A percentile compares a stretch with the other conserved stretches of the same genome.
Evolutionary conservation across 805 yeast species (phyloP).

Genomic region (Lipomyces oligophaga): DNA sequence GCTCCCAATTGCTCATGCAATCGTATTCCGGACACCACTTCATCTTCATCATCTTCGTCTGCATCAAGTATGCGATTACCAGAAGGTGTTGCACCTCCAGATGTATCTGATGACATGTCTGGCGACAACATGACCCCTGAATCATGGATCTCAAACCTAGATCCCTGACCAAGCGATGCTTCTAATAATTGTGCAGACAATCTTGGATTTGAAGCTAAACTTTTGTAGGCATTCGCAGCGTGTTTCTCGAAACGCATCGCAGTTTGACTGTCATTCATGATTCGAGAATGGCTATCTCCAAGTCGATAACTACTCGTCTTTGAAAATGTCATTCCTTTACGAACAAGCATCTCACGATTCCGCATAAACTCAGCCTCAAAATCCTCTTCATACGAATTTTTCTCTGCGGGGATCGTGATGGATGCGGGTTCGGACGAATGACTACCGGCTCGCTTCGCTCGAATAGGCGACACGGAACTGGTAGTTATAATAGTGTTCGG

Average conservation of each 20-base stretch:
- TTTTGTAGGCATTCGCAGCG: neutral
- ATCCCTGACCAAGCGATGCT: neutral
- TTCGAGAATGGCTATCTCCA: neutral
- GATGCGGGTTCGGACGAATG: constrained; percentile 22
- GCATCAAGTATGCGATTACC: constrained; percentile 9
- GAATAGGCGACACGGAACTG: constrained; percentile 11
- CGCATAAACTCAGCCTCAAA: constrained; percentile 21
- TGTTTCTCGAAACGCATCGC: neutral
- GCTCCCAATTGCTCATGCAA: constrained; percentile 16
- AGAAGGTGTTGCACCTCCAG: constrained; percentile 1
- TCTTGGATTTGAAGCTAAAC: neutral
- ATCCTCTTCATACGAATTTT: constrained; percentile 24
- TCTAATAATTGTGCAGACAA: neutral
- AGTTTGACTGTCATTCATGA: neutral
- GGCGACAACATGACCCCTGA: constrained; percentile 7
- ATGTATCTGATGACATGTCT: constrained; percentile 1
- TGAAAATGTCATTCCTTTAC: constrained; percentile 5
- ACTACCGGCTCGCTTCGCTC: constrained; percentile 1
- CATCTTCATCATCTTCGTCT: constrained; percentile 27
- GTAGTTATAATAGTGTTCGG: constrained; percentile 1
- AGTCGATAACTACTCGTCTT: neutral
- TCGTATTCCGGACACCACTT: constrained; percentile 18
- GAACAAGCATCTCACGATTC: constrained; percentile 19
- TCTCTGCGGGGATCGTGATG: constrained; percentile 27
- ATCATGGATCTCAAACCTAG: constrained; percentile 1